Evolutionary conservation across 768 basidiomycete species (phyloP).

Genomic region (Lentinula detonsa): DNA sequence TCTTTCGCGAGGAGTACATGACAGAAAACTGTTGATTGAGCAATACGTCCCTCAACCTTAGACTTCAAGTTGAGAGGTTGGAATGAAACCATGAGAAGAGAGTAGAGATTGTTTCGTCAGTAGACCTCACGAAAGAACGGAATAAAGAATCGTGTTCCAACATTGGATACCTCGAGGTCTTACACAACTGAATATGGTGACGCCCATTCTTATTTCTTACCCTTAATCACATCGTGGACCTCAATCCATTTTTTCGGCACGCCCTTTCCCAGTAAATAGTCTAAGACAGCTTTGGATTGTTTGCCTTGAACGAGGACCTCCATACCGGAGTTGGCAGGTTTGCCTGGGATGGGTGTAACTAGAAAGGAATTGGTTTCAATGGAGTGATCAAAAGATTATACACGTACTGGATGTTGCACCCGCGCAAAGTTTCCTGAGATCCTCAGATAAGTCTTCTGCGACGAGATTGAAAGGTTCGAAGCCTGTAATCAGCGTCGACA

Average conservation of each 20-base stretch:
- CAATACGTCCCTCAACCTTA: too few relatives aligned
- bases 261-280: conserved; percentile 62
- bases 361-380: neutral
- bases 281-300: conserved; percentile 60
- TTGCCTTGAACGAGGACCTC: conserved; percentile 87
- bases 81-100: too few relatives aligned
- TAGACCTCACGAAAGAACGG: too few relatives aligned
- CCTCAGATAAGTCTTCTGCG: conserved; percentile 72
- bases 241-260: conserved; percentile 83
- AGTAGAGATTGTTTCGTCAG: too few relatives aligned
- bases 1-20: too few relatives aligned
- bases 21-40: too few relatives aligned
- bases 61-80: too few relatives aligned
- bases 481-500: conserved; percentile 69
- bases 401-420: conserved; percentile 68
- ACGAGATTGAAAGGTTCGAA: conserved; percentile 73
- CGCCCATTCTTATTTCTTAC: conserved; percentile 29
- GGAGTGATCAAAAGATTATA: neutral
- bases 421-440: conserved; percentile 71
- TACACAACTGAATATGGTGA: too few relatives aligned
- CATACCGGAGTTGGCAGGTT: conserved; percentile 38
- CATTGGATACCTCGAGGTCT: too few relatives aligned
- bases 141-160: too few relatives aligned
- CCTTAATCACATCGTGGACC: conserved; percentile 37
- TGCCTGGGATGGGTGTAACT: conserved; percentile 62